Evolutionary conservation across 257 asterid species (phyloP).

Genomic region (Nicotiana undulata): DNA sequence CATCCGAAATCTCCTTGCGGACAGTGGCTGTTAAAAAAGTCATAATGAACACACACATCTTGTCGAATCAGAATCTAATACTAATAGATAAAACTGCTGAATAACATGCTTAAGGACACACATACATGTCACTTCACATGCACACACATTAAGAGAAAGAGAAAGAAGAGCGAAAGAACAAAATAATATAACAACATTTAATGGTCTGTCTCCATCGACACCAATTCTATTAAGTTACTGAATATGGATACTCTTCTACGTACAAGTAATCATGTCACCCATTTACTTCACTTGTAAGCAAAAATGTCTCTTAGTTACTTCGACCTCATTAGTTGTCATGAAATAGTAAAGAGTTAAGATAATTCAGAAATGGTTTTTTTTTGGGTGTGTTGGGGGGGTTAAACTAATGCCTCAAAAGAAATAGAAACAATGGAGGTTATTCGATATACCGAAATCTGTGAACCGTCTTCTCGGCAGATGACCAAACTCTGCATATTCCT

Average conservation of each 20-base stretch:
- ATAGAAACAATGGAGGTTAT: not conserved
- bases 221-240: not conserved
- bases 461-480: conserved; percentile 60
- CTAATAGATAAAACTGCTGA: not conserved
- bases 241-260: not conserved
- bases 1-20: conserved; percentile 87
- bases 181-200: not conserved
- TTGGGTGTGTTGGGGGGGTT: not conserved
- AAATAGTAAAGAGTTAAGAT: not conserved
- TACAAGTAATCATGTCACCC: not conserved
- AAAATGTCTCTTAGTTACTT: not conserved
- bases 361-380: not conserved
- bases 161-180: not conserved
- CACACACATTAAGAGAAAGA: not conserved
- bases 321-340: not conserved
- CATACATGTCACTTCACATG: not conserved
- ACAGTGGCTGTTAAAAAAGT: conserved; percentile 50
- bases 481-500: conserved; percentile 89
- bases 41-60: not conserved
- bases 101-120: not conserved
- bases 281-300: not conserved
- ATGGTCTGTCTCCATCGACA: not conserved
- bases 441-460: conserved; percentile 65
- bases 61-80: not conserved
- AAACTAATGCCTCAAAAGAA: not conserved